Conservation (phyloP, 2,329 filamentous ascomycete genomes). For the Exophiala phaeomuriformis region DNA sequence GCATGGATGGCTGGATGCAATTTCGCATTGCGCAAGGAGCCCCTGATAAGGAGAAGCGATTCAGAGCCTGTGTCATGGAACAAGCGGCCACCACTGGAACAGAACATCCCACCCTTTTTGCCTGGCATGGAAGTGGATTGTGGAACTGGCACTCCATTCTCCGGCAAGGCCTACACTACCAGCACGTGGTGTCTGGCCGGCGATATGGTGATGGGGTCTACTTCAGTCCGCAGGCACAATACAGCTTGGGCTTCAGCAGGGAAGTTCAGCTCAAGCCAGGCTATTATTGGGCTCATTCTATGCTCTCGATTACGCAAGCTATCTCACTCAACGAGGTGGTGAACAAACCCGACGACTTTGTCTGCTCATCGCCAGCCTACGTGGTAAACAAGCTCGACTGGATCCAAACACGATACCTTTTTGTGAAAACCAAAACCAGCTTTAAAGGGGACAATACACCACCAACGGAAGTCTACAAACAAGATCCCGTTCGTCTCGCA, state of each 20-base stretch:
- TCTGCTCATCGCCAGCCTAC: constrained; percentile 51
- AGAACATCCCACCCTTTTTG: constrained; percentile 64
- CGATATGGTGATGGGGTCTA: constrained; percentile 75
- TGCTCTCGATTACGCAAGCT: constrained; percentile 51
- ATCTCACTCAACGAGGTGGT: constrained; percentile 80
- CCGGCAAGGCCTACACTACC: constrained; percentile 70
- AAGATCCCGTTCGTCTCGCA: constrained; percentile 34
- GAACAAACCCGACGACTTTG: constrained; percentile 61
- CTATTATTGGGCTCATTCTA: constrained; percentile 60
- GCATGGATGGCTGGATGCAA: constrained; percentile 63
- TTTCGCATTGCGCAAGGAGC: constrained; percentile 84
- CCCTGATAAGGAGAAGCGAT: constrained; percentile 75
- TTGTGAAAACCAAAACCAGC: constrained; percentile 44
- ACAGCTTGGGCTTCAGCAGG: constrained; percentile 48
- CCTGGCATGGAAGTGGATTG: constrained; percentile 74
- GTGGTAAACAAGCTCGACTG: constrained; percentile 72
- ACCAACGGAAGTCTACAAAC: constrained; percentile 8
- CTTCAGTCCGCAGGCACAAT: constrained; percentile 55
- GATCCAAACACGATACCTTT: constrained; percentile 84
- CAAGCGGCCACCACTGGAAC: constrained; percentile 35
- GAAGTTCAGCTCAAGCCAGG: neutral
- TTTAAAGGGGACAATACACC: constrained; percentile 9
- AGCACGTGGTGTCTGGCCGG: constrained; percentile 56
- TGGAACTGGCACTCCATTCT: constrained; percentile 87
- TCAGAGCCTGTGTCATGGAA: constrained; percentile 55